Base-by-base conservation (phyloP, 2,329 filamentous ascomycete species). In the Paecilomyces niveus region DNA sequence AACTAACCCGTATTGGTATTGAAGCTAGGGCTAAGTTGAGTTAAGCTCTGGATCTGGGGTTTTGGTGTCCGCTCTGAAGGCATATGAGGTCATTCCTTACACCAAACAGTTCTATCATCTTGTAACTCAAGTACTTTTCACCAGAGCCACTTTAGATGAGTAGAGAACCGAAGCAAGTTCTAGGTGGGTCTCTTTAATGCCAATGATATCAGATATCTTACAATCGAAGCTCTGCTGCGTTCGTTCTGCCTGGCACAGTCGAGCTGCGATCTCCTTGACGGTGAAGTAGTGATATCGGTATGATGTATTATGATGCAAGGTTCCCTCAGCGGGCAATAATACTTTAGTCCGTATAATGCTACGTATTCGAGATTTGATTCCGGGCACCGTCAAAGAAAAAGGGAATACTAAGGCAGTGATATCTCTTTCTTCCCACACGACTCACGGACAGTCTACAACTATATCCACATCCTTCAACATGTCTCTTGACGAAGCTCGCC, bases 251-350 rank as follows among this genome's bases (percentile, higher is more conserved):
- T n/a, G 39, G n/a, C 9, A 45, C 39, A 45, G 18, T 45, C n/a
- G 39, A 45, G 10, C 39, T 18, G n/a, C 6, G 39, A 2, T 21
- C 39, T n/a, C 15, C n/a, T 45, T 45, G 39, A 18, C 15, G 21
- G 39, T 18, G 39, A n/a, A 45, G 56, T 53, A 45, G 63, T 71
- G 68, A 71, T 68, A 70, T 70, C 62, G 55, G 54, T 64, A 72
- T 73, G 71, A 73, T 72, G 69, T 66, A 64, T 45, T 58, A 69
- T 71, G 70, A 72, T 68, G 69, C 65, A 69, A 70, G 60, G 22
- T 45, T 11, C 52, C 33, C 26, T 45, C 49, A 55, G 22, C 22
- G 39, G n/a, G 51, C 11, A 31, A 21, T 15, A 53, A 53, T 10
- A n/a, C 29, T 21, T 31, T 26, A 15, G n/a, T 26, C 21, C 22